phyloP scores from a whole-genome alignment of 768 basidiomycete genomes.

The Steccherinum ochraceum region DNA sequence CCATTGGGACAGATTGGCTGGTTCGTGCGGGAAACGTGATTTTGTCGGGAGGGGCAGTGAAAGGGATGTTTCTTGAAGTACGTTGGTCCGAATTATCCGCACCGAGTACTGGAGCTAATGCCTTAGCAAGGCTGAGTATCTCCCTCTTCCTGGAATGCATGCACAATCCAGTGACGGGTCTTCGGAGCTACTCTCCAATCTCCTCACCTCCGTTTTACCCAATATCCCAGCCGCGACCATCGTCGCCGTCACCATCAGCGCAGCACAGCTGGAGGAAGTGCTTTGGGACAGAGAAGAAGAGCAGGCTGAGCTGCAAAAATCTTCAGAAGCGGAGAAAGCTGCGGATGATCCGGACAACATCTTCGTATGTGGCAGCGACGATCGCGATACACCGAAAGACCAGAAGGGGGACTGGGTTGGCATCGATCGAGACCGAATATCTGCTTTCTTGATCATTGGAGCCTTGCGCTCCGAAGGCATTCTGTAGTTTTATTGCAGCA shows the following conservation, averaged over 20 bases:
- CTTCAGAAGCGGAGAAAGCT: conserved; percentile 18
- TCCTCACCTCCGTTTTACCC: conserved; percentile 70
- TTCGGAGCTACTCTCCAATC: conserved; percentile 67
- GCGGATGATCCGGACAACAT: conserved; percentile 25
- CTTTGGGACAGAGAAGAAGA: conserved; percentile 71
- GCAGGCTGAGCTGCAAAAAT: conserved; percentile 26
- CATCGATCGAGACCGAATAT: conserved; percentile 70
- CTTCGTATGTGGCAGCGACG: conserved; percentile 54
- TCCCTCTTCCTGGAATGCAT: conserved; percentile 65
- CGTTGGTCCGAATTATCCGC: conserved; percentile 10
- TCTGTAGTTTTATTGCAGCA: conserved; percentile 25
- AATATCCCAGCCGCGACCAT: conserved; percentile 68
- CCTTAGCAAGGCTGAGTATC: conserved; percentile 66
- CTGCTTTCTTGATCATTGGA: conserved; percentile 75
- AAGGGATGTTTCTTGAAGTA: conserved; percentile 85
- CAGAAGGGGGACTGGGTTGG: conserved; percentile 70
- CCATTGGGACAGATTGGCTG: conserved; percentile 78
- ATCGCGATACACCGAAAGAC: conserved; percentile 34
- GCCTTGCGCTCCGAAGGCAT: conserved; percentile 70
- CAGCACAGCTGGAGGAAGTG: conserved; percentile 77
- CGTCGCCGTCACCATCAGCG: conserved; percentile 72
- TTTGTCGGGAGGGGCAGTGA: conserved; percentile 65
- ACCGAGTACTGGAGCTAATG: conserved; percentile 3
- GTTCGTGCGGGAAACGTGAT: conserved; percentile 76
- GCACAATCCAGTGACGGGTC: conserved; percentile 60